Base-by-base conservation (phyloP, 108 stramenopile genomes). In the Nannochloropsis gaditana region DNA sequence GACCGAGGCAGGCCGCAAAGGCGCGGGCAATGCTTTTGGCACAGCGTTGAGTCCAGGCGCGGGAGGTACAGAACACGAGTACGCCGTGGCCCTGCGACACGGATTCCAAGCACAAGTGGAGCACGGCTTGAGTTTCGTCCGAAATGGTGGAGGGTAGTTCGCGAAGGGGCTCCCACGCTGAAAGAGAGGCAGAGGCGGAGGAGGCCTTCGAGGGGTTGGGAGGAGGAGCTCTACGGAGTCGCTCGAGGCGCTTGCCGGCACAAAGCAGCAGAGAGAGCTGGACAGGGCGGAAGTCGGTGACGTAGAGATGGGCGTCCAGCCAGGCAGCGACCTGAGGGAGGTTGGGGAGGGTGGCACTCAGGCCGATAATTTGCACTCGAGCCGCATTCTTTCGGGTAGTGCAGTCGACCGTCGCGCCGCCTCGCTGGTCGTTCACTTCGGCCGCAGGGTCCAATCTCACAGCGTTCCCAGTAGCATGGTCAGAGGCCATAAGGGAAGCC, bases 261-360 rank as follows among this genome's bases (percentile, higher is more conserved):
- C 86, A 86, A 15, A 86, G 82, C n/a, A 45, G 41, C 21, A 43
- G 81, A 21, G 42, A 21, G 21, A 91, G 87, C 9, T 90, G 90
- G 9, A 91, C 87, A 41, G 90, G 90, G 21, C 90, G 90, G 44
- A 84, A 91, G 45, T 87, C 42, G 59, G 90, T 87, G 42, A 86
- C 81, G 82, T 90, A 88, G 15, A 91, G 85, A n/a, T 80, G 41
- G 9, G 87, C 89, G 9, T 86, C 84, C 45, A 91, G 82, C 90
- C 90, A 91, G 11, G 17, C 42, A 9, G 89, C 89, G n/a, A 91
- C 21, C 82, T 89, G 84, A 42, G 79, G 43, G 44, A 88, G 83
- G 45, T 90, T 91, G 11, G 89, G 85, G 41, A 91, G 43, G n/a
- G 90, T 91, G 19, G 90, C 90, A 44, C 86, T 87, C 89, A 91